These are phyloP conservation scores for Phytophthora podocarpi DNA, from an alignment of 352 stramenopile genomes.

Conservation along the genomic window DNA sequence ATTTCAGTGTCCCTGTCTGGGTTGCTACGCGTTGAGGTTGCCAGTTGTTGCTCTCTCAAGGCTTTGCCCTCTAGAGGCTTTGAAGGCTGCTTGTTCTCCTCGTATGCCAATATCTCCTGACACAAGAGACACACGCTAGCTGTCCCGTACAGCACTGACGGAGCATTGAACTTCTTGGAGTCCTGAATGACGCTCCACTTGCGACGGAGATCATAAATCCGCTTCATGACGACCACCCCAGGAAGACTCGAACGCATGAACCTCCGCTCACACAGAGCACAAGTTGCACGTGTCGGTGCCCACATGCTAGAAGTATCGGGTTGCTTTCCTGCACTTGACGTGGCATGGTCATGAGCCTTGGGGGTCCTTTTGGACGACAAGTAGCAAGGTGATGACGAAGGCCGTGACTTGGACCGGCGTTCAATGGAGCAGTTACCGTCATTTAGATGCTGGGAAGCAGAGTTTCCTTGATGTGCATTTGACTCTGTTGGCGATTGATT, in stretches of 20 bases:
- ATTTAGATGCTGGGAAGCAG: neutral
- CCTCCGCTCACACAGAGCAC: conserved; percentile 53
- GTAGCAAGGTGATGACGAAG: conserved; percentile 35
- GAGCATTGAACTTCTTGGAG: conserved; percentile 44
- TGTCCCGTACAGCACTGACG: conserved; percentile 46
- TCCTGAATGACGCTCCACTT: conserved; percentile 56
- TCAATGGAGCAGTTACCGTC: neutral
- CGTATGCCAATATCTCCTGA: conserved; percentile 45
- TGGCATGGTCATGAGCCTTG: neutral
- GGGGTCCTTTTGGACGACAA: conserved; percentile 23
- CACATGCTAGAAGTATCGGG: conserved; percentile 29
- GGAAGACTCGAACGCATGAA: conserved; percentile 47
- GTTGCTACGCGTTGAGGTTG: neutral
- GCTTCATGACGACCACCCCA: conserved; percentile 56
- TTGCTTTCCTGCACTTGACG: too few species aligned
- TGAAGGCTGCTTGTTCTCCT: conserved; percentile 23
- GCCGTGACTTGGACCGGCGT: conserved; percentile 18
- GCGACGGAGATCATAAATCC: conserved; percentile 46
- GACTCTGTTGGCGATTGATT: neutral
- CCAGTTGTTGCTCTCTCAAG: neutral
- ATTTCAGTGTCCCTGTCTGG: conserved; percentile 23
- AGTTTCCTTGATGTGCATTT: neutral
- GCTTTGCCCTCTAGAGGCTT: neutral
- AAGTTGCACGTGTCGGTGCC: conserved; percentile 34
- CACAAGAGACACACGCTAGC: conserved; percentile 51